phyloP scores from a whole-genome alignment of 352 stramenopile species.

The Phytophthora pinifolia region DNA sequence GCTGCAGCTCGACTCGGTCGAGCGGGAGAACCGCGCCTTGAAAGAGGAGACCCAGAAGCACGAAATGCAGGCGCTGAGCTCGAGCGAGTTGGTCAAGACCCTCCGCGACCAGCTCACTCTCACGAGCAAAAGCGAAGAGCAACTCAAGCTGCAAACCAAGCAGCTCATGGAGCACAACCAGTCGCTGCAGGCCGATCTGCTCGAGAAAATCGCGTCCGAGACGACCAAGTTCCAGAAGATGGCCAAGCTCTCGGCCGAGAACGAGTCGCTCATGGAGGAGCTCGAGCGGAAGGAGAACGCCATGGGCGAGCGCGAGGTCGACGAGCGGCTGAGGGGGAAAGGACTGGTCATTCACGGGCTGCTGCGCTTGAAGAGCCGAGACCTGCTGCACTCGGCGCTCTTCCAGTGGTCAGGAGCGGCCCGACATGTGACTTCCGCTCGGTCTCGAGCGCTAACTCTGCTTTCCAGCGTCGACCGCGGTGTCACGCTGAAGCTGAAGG shows the following conservation, averaged over 20 bases:
- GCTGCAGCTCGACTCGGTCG: constrained; percentile 39
- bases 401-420: constrained; percentile 28
- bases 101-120: constrained; percentile 53
- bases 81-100: constrained; percentile 53
- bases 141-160: constrained; percentile 69
- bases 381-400: constrained; percentile 24
- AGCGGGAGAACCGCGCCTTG: constrained; percentile 55
- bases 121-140: constrained; percentile 59
- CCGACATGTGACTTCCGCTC: constrained; percentile 15
- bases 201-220: constrained; percentile 68
- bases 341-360: constrained; percentile 31
- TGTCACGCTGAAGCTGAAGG: constrained; percentile 23
- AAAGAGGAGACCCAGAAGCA: constrained; percentile 67
- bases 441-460: constrained; percentile 21
- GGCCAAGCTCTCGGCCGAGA: constrained; percentile 58
- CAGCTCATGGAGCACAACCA: constrained; percentile 76
- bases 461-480: constrained; percentile 10
- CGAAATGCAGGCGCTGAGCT: constrained; percentile 57
- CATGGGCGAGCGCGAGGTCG: constrained; percentile 31
- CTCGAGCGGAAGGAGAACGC: constrained; percentile 44
- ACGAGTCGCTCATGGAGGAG: constrained; percentile 56
- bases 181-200: constrained; percentile 56
- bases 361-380: constrained; percentile 37
- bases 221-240: constrained; percentile 71
- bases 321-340: constrained; percentile 29